Conservation (phyloP, 116 monocot genomes). For the Papilionanthe hybrid region DNA sequence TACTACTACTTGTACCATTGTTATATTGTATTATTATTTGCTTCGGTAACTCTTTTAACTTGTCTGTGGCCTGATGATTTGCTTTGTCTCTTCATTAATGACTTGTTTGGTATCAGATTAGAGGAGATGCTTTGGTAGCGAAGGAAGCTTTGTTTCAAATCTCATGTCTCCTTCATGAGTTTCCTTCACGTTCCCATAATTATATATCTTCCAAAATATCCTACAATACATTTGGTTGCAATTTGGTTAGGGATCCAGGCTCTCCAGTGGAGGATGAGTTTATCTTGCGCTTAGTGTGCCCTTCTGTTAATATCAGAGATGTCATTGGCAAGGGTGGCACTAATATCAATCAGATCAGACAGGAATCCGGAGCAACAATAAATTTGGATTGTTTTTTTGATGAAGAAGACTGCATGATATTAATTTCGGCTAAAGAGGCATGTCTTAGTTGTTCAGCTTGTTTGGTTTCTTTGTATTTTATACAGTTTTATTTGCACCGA, state of each 20-base stretch:
- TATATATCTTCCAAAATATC: slow-evolving; percentile 22
- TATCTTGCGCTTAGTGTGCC: slow-evolving; percentile 56
- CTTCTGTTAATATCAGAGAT: slow-evolving; percentile 61
- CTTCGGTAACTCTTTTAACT: background rate
- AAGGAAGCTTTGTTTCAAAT: slow-evolving; percentile 75
- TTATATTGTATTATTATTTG: background rate
- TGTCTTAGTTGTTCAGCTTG: background rate
- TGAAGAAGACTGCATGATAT: slow-evolving; percentile 89
- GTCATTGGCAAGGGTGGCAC: slow-evolving; percentile 90
- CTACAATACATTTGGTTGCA: slow-evolving; percentile 7
- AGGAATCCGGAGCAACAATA: slow-evolving; percentile 85
- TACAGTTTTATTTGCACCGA: background rate
- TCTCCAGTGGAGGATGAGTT: slow-evolving; percentile 32
- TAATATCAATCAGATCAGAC: slow-evolving; percentile 83
- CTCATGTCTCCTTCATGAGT: slow-evolving; percentile 68
- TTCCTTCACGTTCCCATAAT: slow-evolving; percentile 60
- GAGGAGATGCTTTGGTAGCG: slow-evolving; percentile 58
- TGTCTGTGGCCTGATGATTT: background rate
- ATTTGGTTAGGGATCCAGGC: background rate
- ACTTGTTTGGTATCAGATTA: slow-evolving; percentile 36
- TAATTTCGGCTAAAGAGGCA: slow-evolving; percentile 77
- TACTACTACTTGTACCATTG: background rate
- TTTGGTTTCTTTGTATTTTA: background rate
- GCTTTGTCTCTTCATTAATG: background rate
- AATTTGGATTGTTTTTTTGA: slow-evolving; percentile 69